Percentiles rank a stretch among this genome's conserved stretches.
phyloP scores from a whole-genome alignment of 106 monocot genomes.

The Apostasia ramifera region DNA sequence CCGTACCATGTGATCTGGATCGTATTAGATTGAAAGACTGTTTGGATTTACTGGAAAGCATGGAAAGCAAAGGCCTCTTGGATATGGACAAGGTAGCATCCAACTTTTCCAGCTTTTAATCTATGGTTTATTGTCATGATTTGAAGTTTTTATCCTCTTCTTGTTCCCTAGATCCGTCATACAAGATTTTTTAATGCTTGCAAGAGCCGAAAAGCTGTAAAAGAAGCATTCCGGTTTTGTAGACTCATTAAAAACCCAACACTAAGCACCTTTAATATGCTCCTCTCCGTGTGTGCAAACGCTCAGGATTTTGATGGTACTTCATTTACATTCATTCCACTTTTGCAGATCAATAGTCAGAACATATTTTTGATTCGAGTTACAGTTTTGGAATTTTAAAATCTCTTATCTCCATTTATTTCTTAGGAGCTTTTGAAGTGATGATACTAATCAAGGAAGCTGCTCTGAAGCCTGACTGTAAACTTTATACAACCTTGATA shows the following conservation, averaged over 20 bases:
- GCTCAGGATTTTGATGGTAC: conserved; percentile 88
- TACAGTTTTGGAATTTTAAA: background rate
- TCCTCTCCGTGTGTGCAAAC: conserved; percentile 76
- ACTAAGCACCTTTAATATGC: conserved; percentile 84
- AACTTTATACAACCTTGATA: conserved; percentile 74
- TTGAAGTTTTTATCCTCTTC: background rate
- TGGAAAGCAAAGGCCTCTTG: conserved; percentile 59
- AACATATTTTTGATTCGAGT: background rate
- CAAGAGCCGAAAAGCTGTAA: conserved; percentile 62
- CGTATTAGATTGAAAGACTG: conserved; percentile 66
- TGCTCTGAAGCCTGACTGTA: conserved; percentile 81
- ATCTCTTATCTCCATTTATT: conserved; percentile 3
- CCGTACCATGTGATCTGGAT: background rate
- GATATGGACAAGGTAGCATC: conserved; percentile 82
- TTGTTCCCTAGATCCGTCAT: conserved; percentile 64
- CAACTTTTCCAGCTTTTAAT: background rate
- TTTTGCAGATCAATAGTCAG: background rate
- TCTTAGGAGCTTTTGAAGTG: conserved; percentile 75
- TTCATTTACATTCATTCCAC: background rate
- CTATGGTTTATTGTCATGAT: background rate
- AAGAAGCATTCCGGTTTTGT: conserved; percentile 77
- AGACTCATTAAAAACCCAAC: conserved; percentile 56
- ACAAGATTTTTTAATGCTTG: conserved; percentile 65
- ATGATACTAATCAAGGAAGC: conserved; percentile 82
- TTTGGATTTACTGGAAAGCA: conserved; percentile 59